phyloP scores from a whole-genome alignment of 257 asterid genomes.

The Solanum arcanum region DNA sequence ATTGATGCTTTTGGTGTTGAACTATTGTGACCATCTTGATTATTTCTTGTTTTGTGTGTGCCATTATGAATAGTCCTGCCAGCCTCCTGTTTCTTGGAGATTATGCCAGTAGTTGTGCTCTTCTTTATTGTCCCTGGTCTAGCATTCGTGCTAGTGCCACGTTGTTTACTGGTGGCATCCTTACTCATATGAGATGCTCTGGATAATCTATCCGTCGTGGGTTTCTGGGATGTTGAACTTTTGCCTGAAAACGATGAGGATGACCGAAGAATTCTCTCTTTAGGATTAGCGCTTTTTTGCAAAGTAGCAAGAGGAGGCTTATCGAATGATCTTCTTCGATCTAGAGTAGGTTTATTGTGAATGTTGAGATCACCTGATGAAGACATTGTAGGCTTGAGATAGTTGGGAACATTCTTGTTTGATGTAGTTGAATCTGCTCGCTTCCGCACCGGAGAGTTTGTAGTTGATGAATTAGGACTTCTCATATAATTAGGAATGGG shows the following conservation, averaged over 20 bases:
- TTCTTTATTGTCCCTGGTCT: slow-evolving; percentile 24
- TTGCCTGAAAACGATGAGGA: slow-evolving; percentile 32
- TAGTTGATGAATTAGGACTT: slow-evolving; percentile 15
- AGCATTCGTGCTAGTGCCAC: slow-evolving; percentile 1
- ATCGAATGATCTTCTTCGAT: slow-evolving; percentile 49
- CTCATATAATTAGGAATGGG: background rate
- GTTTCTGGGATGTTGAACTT: slow-evolving; percentile 7
- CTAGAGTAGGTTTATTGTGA: slow-evolving; percentile 4
- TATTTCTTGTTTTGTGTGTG: background rate
- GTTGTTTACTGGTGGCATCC: slow-evolving; percentile 22
- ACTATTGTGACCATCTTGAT: background rate
- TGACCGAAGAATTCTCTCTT: slow-evolving; percentile 12
- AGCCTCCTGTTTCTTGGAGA: slow-evolving; percentile 15
- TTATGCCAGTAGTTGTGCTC: background rate
- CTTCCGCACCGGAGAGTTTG: slow-evolving; percentile 9
- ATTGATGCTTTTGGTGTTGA: background rate
- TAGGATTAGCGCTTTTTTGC: slow-evolving; percentile 18
- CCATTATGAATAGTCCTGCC: background rate
- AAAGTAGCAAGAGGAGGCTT: slow-evolving; percentile 37
- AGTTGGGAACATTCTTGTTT: slow-evolving; percentile 29
- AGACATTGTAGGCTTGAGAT: slow-evolving; percentile 43
- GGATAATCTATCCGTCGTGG: slow-evolving; percentile 12
- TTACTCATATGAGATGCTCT: slow-evolving; percentile 10
- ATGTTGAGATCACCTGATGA: slow-evolving; percentile 3
- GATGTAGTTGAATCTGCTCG: slow-evolving; percentile 12